Evolutionary conservation across 108 stramenopile species (phyloP), one percentile per base, ranked within the genome.

Genomic region (Chaetoceros muelleri): DNA sequence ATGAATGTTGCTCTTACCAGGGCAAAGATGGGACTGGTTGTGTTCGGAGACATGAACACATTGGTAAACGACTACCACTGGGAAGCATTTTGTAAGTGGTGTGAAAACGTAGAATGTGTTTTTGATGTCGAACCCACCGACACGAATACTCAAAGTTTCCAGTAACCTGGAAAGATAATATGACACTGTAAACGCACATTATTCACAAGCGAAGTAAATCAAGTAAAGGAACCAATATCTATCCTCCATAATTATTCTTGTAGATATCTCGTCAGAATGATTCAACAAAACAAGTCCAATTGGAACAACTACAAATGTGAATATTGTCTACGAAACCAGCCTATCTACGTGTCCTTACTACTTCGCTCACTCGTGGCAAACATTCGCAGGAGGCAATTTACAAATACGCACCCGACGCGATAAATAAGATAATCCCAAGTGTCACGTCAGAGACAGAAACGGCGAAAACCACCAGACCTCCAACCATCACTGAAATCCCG

Each of bases 1-100:
- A 78, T 97, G 72, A 99, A 99, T 73, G 98, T 99, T 19, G 96
- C 98, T 16, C 63, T 99, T 48, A 99, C 98, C 7, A 74, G 98
- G 24, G 95, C 98, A 5, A 89, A 82, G 55, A 75, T 58, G 31
- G 96, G 79, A 20, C 61, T 97, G 48, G 46, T 97, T 22, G 78
- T 99, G 13, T 62, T 99, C 28, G 98, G 96, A 3, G 96, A 99
- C 58, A 62, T 85, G 16, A 90, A 84, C 0, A 86, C 94, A 18
- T 58, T 99, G 61, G 69, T 70, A 10, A 87, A 78, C 0, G 90
- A 95, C 67, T 78, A 72, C 46, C 79, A 95, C 28, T 99, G 98
- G 98, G 74, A 74, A 53, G 85, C 82, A 23, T 87, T 89, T 64
- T 65, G 58, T 17, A 72, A 79, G 50, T 90, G 79, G 79, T 87